Base-by-base conservation (phyloP, 768 basidiomycete species). In the Flagelloscypha sp. region DNA sequence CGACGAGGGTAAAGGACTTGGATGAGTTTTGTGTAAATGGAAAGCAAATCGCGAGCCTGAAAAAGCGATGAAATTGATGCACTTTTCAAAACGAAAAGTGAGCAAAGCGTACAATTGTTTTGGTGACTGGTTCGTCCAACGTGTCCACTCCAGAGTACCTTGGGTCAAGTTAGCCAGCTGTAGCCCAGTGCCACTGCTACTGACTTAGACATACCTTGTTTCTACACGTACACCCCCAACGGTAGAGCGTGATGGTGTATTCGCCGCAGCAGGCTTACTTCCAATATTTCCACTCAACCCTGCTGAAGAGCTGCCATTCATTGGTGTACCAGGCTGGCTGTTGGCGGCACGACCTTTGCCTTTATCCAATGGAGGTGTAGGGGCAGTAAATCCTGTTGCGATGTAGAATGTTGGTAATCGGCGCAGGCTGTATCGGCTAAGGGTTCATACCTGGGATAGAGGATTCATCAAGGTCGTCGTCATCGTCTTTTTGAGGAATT, bases 1-100 rank as follows among this genome's bases (percentile, higher is more conserved):
- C 73, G 72, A 37, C 84, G 76, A 7, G 94, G 94, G 47, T 92
- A 93, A 23, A 98, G 64, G 6, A 98, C 94, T 62, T 97, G 94
- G 1, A 94, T 68, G 2, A 97, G 70, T 58, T 98, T 98, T 18
- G 79, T 69, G 53, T 93, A 93, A 43, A 98, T 92, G 1, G 93
- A 95, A 11, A 80, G 50, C 16, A 95, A 62, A 54, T 98, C 93
- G 28, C 93, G 80, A 49, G 77, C 76, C 93, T 97, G 46, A n/a
- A n/a, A n/a, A n/a, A n/a, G n/a, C n/a, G 6, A 21, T 38, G 24
- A 28, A 42, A 15, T 16, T 19, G 28, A 23, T 23, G 35, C 36
- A 36, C 27, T 6, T 20, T 33, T 52, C 13, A 50, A 40, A 28
- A 30, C 15, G n/a, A 38, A 47, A 24, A 40, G 30, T 19, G 32